A percentile compares a stretch with the other conserved stretches of the same genome.
phyloP scores from a whole-genome alignment of 1,284 basidiomycete species.

The Megacollybia platyphylla region DNA sequence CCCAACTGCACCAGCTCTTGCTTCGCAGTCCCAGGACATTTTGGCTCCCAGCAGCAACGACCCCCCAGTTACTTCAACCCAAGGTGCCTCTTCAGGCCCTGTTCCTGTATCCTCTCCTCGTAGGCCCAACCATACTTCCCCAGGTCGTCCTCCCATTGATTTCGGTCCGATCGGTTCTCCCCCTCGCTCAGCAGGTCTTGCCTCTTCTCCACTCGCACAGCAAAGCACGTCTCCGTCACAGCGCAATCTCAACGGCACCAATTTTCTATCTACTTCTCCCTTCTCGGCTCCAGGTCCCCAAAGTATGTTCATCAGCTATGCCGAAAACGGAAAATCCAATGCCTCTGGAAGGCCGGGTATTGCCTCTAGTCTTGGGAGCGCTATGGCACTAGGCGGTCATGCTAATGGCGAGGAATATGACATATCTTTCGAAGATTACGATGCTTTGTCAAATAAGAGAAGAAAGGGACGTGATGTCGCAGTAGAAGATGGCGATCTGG shows the following conservation, averaged over 20 bases:
- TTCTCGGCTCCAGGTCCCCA: conserved; percentile 60
- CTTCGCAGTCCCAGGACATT: conserved; percentile 11
- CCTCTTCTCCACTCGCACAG: conserved; percentile 17
- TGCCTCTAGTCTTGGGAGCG: conserved; percentile 27
- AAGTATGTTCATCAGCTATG: conserved; percentile 37
- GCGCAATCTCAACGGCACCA: conserved; percentile 14
- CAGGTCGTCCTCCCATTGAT: conserved; percentile 27
- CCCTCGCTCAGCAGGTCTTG: conserved; percentile 31
- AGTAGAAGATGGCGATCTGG: conserved; percentile 65
- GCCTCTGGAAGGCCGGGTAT: conserved; percentile 1
- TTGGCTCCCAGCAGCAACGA: conserved; percentile 12
- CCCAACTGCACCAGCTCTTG: conserved; percentile 31
- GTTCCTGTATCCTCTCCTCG: conserved; percentile 42
- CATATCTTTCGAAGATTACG: conserved; percentile 1
- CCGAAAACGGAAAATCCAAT: conserved; percentile 13
- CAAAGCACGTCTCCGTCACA: conserved; percentile 28
- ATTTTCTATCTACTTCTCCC: conserved; percentile 40
- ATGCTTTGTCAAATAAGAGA: conserved; percentile 9
- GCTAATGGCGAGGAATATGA: neutral
- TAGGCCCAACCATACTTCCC: conserved; percentile 21
- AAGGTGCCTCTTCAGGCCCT: conserved; percentile 14
- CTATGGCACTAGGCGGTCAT: conserved; percentile 19
- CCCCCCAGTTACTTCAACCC: conserved; percentile 4
- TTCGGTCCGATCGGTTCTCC: conserved; percentile 73
- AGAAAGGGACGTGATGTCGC: conserved; percentile 22